Percentiles rank a stretch among this genome's conserved stretches.
Conservation (phyloP, 2,329 filamentous ascomycete species). For the Fusarium pilosicola region DNA sequence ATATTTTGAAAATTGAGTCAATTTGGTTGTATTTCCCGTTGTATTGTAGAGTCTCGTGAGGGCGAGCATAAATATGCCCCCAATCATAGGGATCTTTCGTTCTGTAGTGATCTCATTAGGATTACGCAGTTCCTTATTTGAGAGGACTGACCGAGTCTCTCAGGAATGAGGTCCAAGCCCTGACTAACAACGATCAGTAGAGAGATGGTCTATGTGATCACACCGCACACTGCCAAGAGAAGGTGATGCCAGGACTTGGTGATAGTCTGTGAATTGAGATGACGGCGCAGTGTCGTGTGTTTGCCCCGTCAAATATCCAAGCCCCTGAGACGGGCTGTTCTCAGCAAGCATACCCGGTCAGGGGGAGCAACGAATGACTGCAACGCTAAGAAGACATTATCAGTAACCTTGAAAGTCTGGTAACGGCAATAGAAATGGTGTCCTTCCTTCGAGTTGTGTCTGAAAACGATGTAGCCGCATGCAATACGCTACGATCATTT, state of each 20-base stretch:
- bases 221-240: no score
- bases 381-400: neutral
- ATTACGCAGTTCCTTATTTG: neutral
- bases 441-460: no score
- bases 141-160: neutral
- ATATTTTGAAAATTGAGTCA: no score
- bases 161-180: neutral
- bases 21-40: fast-evolving
- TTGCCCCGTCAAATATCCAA: neutral
- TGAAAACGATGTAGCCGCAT: no score
- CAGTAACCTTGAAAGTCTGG: no score
- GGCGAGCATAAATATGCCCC: neutral
- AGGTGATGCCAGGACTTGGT: neutral
- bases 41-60: no score
- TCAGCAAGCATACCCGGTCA: neutral
- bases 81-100: neutral
- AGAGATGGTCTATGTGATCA: fast-evolving
- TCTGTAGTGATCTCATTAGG: neutral
- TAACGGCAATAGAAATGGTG: neutral
- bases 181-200: neutral
- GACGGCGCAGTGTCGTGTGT: no score
- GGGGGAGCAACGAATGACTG: neutral
- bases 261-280: no score
- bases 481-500: no score
- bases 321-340: neutral